A percentile compares a stretch with the other conserved stretches of the same genome.
Evolutionary conservation across 345 rosid genomes (phyloP).

Genomic region (Geranium rotundifolium): DNA sequence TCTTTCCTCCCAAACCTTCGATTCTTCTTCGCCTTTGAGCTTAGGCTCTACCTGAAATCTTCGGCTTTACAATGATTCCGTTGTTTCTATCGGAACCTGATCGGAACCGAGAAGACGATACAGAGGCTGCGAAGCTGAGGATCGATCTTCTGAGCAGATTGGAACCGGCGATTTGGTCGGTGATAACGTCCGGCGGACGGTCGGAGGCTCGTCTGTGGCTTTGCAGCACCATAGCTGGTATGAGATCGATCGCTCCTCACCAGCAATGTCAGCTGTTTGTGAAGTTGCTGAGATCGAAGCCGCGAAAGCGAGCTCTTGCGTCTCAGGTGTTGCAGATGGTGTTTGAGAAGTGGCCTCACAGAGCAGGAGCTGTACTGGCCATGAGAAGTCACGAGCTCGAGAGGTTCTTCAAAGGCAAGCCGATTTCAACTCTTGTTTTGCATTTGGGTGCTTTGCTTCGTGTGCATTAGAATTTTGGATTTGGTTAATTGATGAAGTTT

Average conservation of each 20-base stretch:
- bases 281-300: slow-evolving; percentile 39
- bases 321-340: slow-evolving; percentile 55
- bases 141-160: slow-evolving; percentile 38
- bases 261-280: slow-evolving; percentile 43
- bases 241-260: slow-evolving; percentile 29
- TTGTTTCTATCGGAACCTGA: slow-evolving; percentile 43
- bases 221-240: slow-evolving; percentile 36
- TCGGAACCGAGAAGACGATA: slow-evolving; percentile 20
- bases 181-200: slow-evolving; percentile 44
- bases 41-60: not conserved
- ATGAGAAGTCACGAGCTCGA: slow-evolving; percentile 53
- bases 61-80: slow-evolving; percentile 21
- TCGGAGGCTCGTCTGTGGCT: slow-evolving; percentile 91
- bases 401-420: slow-evolving; percentile 63
- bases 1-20: not conserved
- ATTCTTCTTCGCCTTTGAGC: not conserved
- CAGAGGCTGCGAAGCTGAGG: slow-evolving; percentile 19
- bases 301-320: slow-evolving; percentile 29
- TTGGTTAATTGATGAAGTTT: not conserved
- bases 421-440: not conserved
- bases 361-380: slow-evolving; percentile 45
- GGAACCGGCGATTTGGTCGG: slow-evolving; percentile 44
- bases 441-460: too few species aligned
- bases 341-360: slow-evolving; percentile 40
- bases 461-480: not conserved